Evolutionary conservation across 129 eudicot genomes (phyloP).

Genomic region (Deinandra increscens): DNA sequence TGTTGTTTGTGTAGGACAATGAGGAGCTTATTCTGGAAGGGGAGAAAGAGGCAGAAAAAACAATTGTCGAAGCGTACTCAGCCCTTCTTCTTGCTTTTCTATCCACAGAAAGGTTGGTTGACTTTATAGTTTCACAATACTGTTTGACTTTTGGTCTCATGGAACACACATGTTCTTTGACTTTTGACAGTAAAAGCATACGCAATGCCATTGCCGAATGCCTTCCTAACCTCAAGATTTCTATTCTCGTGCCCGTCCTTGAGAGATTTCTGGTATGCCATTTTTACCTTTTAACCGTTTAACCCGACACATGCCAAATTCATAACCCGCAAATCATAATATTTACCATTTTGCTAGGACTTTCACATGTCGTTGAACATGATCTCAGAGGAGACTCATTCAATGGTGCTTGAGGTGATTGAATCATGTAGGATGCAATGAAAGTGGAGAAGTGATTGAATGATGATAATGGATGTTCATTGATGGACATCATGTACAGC

Average conservation of each 20-base stretch:
- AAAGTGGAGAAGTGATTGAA: slow-evolving; percentile 23
- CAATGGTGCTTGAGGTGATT: slow-evolving; percentile 79
- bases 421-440: slow-evolving; percentile 84
- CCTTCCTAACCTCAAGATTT: slow-evolving; percentile 69
- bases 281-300: slow-evolving; percentile 20
- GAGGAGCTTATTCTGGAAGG: slow-evolving; percentile 74
- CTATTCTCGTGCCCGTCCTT: slow-evolving; percentile 80
- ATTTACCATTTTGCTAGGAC: slow-evolving; percentile 45
- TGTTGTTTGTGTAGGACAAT: slow-evolving; percentile 52
- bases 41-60: slow-evolving; percentile 98
- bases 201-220: slow-evolving; percentile 72
- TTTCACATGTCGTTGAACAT: slow-evolving; percentile 89
- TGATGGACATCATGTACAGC: slow-evolving; percentile 39
- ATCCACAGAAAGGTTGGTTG: slow-evolving; percentile 80
- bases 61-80: slow-evolving; percentile 91
- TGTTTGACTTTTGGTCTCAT: slow-evolving; percentile 4
- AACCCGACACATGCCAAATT: neutral
- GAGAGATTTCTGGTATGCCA: slow-evolving; percentile 94
- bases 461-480: slow-evolving; percentile 9
- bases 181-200: slow-evolving; percentile 62
- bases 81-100: slow-evolving; percentile 95
- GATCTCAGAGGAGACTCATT: slow-evolving; percentile 91
- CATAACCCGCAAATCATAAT: neutral
- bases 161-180: slow-evolving; percentile 25
- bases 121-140: neutral